phyloP scores from a whole-genome alignment of 1,139 yeast species.

The Suhomyces maxii region DNA sequence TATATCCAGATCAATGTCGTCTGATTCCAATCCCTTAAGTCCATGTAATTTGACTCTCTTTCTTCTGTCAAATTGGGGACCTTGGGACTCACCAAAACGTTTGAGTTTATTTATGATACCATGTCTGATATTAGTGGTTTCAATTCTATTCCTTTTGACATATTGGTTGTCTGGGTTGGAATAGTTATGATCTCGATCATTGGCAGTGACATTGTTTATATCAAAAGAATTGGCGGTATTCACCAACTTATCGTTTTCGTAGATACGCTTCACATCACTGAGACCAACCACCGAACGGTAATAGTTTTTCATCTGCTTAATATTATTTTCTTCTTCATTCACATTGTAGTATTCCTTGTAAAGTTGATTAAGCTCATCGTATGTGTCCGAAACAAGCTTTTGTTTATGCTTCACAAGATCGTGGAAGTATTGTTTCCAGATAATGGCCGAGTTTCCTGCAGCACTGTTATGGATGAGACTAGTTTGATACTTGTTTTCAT shows the following conservation, averaged over 20 bases:
- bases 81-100: constrained; percentile 9
- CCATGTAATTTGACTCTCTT: constrained; percentile 17
- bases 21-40: constrained; percentile 24
- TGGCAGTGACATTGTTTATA: constrained; percentile 8
- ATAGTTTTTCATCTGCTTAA: constrained; percentile 25
- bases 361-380: constrained; percentile 26
- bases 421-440: constrained; percentile 36
- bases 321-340: constrained; percentile 15
- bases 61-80: background rate
- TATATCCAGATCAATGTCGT: constrained; percentile 29
- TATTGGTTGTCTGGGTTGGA: constrained; percentile 24
- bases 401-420: constrained; percentile 26
- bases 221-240: constrained; percentile 10
- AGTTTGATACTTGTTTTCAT: constrained; percentile 35
- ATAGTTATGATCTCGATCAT: constrained; percentile 30
- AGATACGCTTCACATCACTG: constrained; percentile 16
- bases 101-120: constrained; percentile 13
- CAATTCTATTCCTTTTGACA: constrained; percentile 33
- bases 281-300: constrained; percentile 31
- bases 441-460: constrained; percentile 28
- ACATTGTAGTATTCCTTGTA: constrained; percentile 27
- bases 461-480: constrained; percentile 23
- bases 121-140: constrained; percentile 29
- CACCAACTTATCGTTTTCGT: constrained; percentile 5
- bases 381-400: constrained; percentile 24